These are phyloP conservation scores for Clarireedia sp. DNA, from an alignment of 2,329 filamentous ascomycete genomes.

Conservation along the genomic window DNA sequence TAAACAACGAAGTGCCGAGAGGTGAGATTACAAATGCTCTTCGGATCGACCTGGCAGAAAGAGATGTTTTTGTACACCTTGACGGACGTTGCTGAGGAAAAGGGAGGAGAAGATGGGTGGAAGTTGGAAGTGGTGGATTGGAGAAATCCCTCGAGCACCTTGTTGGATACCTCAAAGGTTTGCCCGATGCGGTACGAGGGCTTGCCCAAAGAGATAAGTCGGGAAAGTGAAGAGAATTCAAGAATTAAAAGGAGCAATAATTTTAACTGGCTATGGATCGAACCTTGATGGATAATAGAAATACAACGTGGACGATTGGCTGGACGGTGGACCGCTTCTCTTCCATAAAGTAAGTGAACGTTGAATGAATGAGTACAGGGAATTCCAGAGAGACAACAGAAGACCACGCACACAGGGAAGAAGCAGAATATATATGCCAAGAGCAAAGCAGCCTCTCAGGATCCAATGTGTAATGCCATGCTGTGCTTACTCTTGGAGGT, in stretches of 20 bases:
- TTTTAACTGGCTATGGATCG: too few species aligned
- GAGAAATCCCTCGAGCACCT: background rate
- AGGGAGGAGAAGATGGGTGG: too few species aligned
- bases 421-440: background rate
- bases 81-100: too few species aligned
- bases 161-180: background rate
- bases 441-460: background rate
- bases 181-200: background rate
- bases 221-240: background rate
- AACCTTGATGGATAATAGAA: background rate
- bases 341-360: too few species aligned
- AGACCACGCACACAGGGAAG: background rate
- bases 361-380: too few species aligned
- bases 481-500: background rate
- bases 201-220: background rate
- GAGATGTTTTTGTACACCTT: too few species aligned
- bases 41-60: too few species aligned
- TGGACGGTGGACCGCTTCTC: too few species aligned
- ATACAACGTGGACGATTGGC: background rate
- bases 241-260: background rate
- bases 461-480: background rate
- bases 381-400: background rate
- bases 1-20: background rate
- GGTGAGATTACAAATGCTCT: too few species aligned
- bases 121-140: too few species aligned